Evolutionary conservation across 2,329 filamentous ascomycete genomes (phyloP).

Genomic region (Sporothrix inflata): DNA sequence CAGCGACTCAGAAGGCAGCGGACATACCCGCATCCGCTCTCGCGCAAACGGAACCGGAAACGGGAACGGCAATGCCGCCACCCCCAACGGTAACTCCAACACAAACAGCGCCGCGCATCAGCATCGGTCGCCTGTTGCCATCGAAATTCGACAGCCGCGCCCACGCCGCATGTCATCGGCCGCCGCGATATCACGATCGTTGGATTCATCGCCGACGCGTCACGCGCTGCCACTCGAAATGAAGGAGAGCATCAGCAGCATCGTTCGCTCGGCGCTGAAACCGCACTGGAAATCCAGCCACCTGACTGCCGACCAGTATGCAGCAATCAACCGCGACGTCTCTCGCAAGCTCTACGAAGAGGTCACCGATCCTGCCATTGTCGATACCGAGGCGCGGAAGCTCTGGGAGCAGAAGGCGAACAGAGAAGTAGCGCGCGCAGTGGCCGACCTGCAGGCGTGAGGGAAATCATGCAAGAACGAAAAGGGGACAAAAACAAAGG

Average conservation of each 20-base stretch:
- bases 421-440: constrained; percentile 76
- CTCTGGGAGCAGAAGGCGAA: constrained; percentile 77
- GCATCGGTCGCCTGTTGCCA: constrained; percentile 39
- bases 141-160: constrained; percentile 58
- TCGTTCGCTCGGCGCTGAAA: constrained; percentile 81
- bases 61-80: constrained; percentile 1
- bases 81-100: constrained; percentile 43
- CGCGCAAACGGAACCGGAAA: constrained; percentile 37
- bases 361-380: constrained; percentile 55
- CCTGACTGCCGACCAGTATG: constrained; percentile 87
- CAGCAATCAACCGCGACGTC: constrained; percentile 85
- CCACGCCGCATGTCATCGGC: constrained; percentile 49
- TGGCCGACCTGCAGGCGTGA: constrained; percentile 60
- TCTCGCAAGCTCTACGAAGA: constrained; percentile 85
- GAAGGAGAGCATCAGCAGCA: constrained; percentile 85
- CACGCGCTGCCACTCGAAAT: constrained; percentile 72
- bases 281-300: constrained; percentile 80
- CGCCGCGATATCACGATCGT: constrained; percentile 52
- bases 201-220: constrained; percentile 71
- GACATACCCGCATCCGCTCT: constrained; percentile 11
- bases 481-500: background rate
- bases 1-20: constrained; percentile 43
- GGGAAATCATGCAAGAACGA: constrained; percentile 30
- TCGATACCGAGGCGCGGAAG: constrained; percentile 68
- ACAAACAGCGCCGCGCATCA: constrained; percentile 26